These are phyloP conservation scores for Capillidium rhysosporum DNA, from an alignment of 371 early-diverging fungal species.

Conservation along the genomic window DNA sequence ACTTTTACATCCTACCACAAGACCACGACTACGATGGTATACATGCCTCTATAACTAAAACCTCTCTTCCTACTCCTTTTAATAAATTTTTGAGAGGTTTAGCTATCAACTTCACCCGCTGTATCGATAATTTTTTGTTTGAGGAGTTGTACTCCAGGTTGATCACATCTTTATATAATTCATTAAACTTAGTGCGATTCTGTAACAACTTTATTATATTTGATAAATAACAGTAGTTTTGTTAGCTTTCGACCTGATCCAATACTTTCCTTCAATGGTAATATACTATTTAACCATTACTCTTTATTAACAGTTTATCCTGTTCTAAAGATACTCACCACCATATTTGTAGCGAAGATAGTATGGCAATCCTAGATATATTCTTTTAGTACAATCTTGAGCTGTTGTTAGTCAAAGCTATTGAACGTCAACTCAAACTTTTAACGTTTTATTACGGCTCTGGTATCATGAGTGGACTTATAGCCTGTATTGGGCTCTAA, in stretches of 20 bases:
- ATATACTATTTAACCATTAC: constrained; percentile 11
- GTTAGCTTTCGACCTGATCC: constrained; percentile 45
- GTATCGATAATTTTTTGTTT: constrained; percentile 77
- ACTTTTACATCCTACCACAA: constrained; percentile 71
- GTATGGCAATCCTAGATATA: constrained; percentile 34
- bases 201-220: constrained; percentile 17
- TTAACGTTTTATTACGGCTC: constrained; percentile 64
- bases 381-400: constrained; percentile 86
- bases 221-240: background rate
- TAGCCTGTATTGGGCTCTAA: constrained; percentile 31
- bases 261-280: constrained; percentile 61
- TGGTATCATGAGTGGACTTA: constrained; percentile 72
- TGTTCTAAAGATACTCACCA: constrained; percentile 80
- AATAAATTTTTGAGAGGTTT: constrained; percentile 1
- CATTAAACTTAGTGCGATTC: constrained; percentile 35
- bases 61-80: background rate
- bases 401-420: constrained; percentile 61
- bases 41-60: constrained; percentile 47
- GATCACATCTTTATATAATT: constrained; percentile 68
- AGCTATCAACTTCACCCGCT: constrained; percentile 85
- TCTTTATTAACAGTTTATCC: constrained; percentile 73
- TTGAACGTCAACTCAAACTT: constrained; percentile 36
- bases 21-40: constrained; percentile 72
- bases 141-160: constrained; percentile 62
- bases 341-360: constrained; percentile 18